phyloP scores from a whole-genome alignment of 192 early-diverging fungal species.

The Coemansia sp. region DNA sequence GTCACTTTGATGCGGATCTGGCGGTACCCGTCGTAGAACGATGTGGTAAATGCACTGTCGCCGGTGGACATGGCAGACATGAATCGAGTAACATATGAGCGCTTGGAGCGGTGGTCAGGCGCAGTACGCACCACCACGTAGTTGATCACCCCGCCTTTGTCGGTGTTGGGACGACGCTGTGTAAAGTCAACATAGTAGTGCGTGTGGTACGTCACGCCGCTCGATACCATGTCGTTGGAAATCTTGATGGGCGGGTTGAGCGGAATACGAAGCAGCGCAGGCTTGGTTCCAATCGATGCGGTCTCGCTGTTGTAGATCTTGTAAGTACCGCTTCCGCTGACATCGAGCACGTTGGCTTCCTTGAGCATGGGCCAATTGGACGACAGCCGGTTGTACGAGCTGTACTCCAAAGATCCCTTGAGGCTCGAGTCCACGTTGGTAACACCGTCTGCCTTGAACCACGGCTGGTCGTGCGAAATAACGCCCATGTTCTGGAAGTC shows the following conservation, averaged over 20 bases:
- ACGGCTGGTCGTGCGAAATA: slow-evolving; percentile 4
- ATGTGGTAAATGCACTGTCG: not conserved
- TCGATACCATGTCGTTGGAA: not conserved
- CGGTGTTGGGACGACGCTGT: not conserved
- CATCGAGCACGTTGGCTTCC: not conserved
- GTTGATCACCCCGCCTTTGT: not conserved
- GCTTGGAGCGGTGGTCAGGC: slow-evolving; percentile 3
- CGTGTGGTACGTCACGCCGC: not conserved
- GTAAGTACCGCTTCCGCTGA: not conserved
- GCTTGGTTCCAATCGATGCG: not conserved
- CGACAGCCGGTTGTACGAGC: not conserved
- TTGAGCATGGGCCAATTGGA: slow-evolving; percentile 1
- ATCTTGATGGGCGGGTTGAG: slow-evolving; percentile 3
- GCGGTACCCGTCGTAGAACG: not conserved
- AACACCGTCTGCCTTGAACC: slow-evolving; percentile 3
- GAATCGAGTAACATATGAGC: not conserved
- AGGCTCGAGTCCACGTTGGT: not conserved
- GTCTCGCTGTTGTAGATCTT: slow-evolving; percentile 6
- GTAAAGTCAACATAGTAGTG: slow-evolving; percentile 8
- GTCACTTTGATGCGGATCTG: not conserved
- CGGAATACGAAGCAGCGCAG: not conserved
- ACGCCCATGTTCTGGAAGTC: slow-evolving; percentile 6
- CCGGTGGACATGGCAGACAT: not conserved
- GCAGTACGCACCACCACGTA: slow-evolving; percentile 1
- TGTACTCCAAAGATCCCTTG: not conserved